Base-by-base conservation (phyloP, 1,284 basidiomycete species). In the Rhodotorula mucilaginosa region DNA sequence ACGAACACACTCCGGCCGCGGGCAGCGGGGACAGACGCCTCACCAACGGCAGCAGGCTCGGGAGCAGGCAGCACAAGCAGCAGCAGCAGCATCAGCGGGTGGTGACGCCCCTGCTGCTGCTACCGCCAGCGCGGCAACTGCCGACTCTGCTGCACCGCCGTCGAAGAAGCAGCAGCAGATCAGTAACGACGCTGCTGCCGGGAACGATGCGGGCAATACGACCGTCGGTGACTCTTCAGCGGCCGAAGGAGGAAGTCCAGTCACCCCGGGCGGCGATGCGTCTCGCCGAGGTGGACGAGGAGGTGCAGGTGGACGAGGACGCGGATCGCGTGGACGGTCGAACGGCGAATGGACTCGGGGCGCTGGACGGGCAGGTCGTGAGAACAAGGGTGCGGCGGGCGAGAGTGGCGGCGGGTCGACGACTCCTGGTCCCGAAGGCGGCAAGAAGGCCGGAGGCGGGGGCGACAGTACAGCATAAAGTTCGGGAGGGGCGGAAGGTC, bases 331-430 rank as follows among this genome's bases (percentile, higher is more conserved):
- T 2, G 47, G 65, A 6, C 44, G 70, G 39, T 54, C 29, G 15
- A 64, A 71, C 39, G 69, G 69, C 15, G 65, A 68, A 3, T 71
- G 70, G 59, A 61, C 60, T 26, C 18, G 60, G 1, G 60, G 29
- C 12, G 19, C 47, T 19, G 48, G 47, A 2, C 29, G 47, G 18
- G 46, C 44, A 18, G 54, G 54, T 16, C 26, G 54, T 4, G 54
- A 52, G 60, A 46, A 56, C 18, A 65, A 31, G 59, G 29, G 48
- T 23, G 49, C 23, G 21, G 29, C 39, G 47, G 60, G 64, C 47
- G 19, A 44, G 39, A 13, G 57, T 26, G 46, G 44, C 39, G 52
- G 54, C 39, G 52, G 54, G 39, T 13, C 54, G 54, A 29, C 26
- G 26, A 56, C 54, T 29, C 54, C 54, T n/a, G 57, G 67, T 5